A percentile compares a stretch with the other conserved stretches of the same genome.
Conservation (phyloP, 2,329 filamentous ascomycete species). For the Aspergillus sp. region DNA sequence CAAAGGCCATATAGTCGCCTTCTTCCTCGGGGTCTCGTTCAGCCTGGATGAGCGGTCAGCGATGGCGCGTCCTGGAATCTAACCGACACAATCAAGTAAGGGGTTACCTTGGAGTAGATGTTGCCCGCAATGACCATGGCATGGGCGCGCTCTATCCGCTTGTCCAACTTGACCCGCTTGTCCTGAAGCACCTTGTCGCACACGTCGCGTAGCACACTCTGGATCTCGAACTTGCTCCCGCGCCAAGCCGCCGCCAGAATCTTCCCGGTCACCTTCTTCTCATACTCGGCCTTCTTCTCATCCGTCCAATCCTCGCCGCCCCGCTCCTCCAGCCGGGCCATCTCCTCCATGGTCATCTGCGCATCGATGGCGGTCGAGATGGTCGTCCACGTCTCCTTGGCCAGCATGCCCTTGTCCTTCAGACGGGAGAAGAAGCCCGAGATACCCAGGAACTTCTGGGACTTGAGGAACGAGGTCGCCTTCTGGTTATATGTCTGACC, state of each 20-base stretch:
- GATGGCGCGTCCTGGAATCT: too few relatives aligned
- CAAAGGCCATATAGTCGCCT: conserved; percentile 97
- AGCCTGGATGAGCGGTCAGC: conserved; percentile 55
- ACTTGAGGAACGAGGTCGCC: conserved; percentile 82
- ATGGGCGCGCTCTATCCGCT: conserved; percentile 87
- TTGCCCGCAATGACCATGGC: conserved; percentile 86
- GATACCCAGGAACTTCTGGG: conserved; percentile 95
- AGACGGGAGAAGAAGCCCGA: conserved; percentile 90
- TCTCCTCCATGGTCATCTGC: conserved; percentile 98
- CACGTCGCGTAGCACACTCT: conserved; percentile 90
- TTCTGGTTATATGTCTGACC: conserved; percentile 88
- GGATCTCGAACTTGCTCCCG: conserved; percentile 96
- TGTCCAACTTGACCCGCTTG: conserved; percentile 74
- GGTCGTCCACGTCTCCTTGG: conserved; percentile 98
- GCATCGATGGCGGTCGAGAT: conserved; percentile 95
- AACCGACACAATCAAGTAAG: not conserved
- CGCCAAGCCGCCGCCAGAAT: conserved; percentile 96
- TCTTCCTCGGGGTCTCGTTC: conserved; percentile 91
- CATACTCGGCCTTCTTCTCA: conserved; percentile 93
- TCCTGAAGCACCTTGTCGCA: conserved; percentile 84
- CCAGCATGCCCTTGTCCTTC: conserved; percentile 93
- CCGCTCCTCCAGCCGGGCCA: conserved; percentile 92
- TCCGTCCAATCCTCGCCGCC: conserved; percentile 98
- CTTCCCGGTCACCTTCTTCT: conserved; percentile 94
- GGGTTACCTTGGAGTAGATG: conserved; percentile 77